A percentile compares a stretch with the other conserved stretches of the same genome.
These are phyloP conservation scores for Nevesoporus exiguus DNA, from an alignment of 768 basidiomycete species.

Conservation along the genomic window DNA sequence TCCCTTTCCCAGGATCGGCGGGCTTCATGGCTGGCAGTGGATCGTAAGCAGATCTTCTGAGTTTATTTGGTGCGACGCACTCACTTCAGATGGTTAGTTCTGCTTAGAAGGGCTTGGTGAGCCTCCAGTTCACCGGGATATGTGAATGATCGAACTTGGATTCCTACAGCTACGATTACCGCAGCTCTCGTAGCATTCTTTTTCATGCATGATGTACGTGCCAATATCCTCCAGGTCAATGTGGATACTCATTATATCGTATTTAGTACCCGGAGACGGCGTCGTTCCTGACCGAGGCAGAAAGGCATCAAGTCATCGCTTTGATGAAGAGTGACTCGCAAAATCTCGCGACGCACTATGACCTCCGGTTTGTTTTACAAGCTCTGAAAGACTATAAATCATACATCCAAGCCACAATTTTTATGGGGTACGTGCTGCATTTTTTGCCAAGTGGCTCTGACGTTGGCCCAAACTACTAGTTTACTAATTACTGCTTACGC, in stretches of 20 bases:
- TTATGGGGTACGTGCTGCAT: slow-evolving; percentile 35
- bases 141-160: not conserved
- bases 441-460: not conserved
- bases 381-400: slow-evolving; percentile 46
- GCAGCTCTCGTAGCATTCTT: not conserved
- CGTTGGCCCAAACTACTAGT: slow-evolving; percentile 18
- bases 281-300: not conserved
- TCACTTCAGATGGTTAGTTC: not conserved
- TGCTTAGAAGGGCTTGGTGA: not conserved
- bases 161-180: not conserved
- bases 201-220: not conserved
- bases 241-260: too few species aligned
- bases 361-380: slow-evolving; percentile 45
- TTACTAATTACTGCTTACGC: slow-evolving; percentile 45
- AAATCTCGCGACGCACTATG: slow-evolving; percentile 44
- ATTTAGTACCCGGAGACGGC: not conserved
- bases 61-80: too few species aligned
- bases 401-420: slow-evolving; percentile 33
- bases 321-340: slow-evolving; percentile 42
- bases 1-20: not conserved
- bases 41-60: not conserved
- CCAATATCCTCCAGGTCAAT: not conserved
- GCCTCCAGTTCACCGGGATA: not conserved
- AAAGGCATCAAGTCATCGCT: slow-evolving; percentile 6
- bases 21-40: not conserved